phyloP scores from a whole-genome alignment of 768 basidiomycete genomes.

The Suillus lakei region DNA sequence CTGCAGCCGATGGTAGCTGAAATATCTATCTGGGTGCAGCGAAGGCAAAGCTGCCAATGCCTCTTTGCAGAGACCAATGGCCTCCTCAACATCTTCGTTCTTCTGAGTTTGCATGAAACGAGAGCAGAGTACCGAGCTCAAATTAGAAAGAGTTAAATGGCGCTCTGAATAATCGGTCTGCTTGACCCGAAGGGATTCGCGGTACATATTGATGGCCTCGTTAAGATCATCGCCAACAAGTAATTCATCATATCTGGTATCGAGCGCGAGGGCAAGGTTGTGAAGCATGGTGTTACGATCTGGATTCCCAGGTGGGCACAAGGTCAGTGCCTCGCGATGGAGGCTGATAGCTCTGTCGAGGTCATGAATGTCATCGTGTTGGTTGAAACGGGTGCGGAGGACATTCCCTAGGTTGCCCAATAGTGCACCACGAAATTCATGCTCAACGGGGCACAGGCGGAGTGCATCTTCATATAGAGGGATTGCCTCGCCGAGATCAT shows the following conservation, averaged over 20 bases:
- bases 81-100: constrained; percentile 5
- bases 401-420: constrained; percentile 21
- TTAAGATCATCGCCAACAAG: constrained; percentile 17
- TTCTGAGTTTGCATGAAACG: background rate
- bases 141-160: constrained; percentile 4
- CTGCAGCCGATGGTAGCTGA: background rate
- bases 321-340: constrained; percentile 7
- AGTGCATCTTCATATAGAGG: background rate
- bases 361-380: background rate
- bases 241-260: constrained; percentile 14
- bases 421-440: constrained; percentile 9
- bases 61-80: constrained; percentile 6
- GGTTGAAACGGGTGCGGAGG: constrained; percentile 11
- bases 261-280: constrained; percentile 11
- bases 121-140: constrained; percentile 12
- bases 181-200: background rate
- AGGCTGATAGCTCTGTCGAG: constrained; percentile 27
- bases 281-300: background rate
- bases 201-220: constrained; percentile 15
- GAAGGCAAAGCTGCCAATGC: background rate
- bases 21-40: constrained; percentile 11
- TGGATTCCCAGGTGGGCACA: constrained; percentile 9
- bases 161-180: background rate
- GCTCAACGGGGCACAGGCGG: background rate
- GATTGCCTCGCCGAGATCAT: background rate